These are phyloP conservation scores for Imleria badia DNA, from an alignment of 768 basidiomycete genomes.

Conservation along the genomic window DNA sequence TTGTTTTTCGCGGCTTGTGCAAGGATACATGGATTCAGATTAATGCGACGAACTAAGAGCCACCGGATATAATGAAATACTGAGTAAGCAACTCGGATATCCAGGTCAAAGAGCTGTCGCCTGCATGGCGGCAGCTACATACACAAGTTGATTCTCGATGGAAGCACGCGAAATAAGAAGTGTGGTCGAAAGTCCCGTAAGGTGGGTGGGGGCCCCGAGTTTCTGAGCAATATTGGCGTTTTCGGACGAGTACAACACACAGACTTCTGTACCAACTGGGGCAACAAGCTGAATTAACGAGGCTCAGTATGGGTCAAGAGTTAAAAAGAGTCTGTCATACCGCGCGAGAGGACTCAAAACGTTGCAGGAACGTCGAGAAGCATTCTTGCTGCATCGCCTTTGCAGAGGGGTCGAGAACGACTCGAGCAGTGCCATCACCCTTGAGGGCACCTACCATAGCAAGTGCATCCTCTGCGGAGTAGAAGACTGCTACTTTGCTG, in stretches of 20 bases:
- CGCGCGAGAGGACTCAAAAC: conserved; percentile 52
- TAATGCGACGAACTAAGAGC: not conserved
- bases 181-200: conserved; percentile 43
- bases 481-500: conserved; percentile 62
- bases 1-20: not conserved
- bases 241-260: conserved; percentile 59
- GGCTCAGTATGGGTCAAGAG: not conserved
- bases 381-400: conserved; percentile 43
- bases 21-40: not conserved
- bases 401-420: conserved; percentile 40
- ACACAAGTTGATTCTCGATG: conserved; percentile 60
- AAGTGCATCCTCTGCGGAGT: conserved; percentile 44
- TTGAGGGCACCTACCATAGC: conserved; percentile 54
- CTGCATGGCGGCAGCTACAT: conserved; percentile 50
- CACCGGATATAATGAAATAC: not conserved
- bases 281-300: conserved; percentile 51
- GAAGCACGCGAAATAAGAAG: conserved; percentile 54
- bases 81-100: not conserved
- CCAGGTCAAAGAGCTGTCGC: conserved; percentile 16
- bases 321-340: conserved; percentile 36
- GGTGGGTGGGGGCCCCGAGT: conserved; percentile 47
- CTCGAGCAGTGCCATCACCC: conserved; percentile 49
- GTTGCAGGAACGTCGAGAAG: conserved; percentile 49
- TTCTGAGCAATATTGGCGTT: conserved; percentile 45
- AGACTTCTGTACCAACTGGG: conserved; percentile 48